Evolutionary conservation across 2,329 filamentous ascomycete species (phyloP), one percentile per base, ranked within the genome.

Genomic region (Rhinocladiella mackenziei): DNA sequence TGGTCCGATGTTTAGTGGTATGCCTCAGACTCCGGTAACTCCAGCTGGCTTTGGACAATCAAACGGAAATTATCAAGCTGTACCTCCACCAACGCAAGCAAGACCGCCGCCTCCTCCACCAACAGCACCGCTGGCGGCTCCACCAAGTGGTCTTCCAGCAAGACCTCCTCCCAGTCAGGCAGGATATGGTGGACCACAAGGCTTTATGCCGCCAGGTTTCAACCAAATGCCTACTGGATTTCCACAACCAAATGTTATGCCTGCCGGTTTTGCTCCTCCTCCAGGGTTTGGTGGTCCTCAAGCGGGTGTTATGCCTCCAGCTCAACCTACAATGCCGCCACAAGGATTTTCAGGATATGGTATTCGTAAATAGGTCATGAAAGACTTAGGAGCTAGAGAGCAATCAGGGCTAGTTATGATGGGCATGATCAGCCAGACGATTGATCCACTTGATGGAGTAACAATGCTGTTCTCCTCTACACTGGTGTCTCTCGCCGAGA

Each of bases 161-260:
- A 71, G 83, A 28, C 84, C 84, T n/a, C 84, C 84, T 3, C 80
- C 81, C 13, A 79, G 74, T 11, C 78, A 83, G 57, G 80, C 70
- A 37, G 81, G 80, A 1, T 85, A 84, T 59, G 83, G 82, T 30
- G 83, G 83, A 7, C 81, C 77, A 10, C 73, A 76, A 42, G 68
- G 71, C 39, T 75, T 74, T 56, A 64, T 70, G 35, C 72, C 72
- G 2, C 65, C 69, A 30, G 65, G 70, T 43, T 64, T 66, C 56
- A 49, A 59, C 48, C 41, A 58, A 41, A 43, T 57, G 39, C 54
- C 59, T 31, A 60, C 67, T 50, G 55, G 64, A 10, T 70, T 72
- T 50, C 65, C 63, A 47, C 47, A 41, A 15, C 45, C 39, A 3
- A 66, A 65, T 44, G 70, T 66, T 19, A 65, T 70, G 8, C 73